Conservation (phyloP, 148 eudicot species). For the Rheum nobile region DNA sequence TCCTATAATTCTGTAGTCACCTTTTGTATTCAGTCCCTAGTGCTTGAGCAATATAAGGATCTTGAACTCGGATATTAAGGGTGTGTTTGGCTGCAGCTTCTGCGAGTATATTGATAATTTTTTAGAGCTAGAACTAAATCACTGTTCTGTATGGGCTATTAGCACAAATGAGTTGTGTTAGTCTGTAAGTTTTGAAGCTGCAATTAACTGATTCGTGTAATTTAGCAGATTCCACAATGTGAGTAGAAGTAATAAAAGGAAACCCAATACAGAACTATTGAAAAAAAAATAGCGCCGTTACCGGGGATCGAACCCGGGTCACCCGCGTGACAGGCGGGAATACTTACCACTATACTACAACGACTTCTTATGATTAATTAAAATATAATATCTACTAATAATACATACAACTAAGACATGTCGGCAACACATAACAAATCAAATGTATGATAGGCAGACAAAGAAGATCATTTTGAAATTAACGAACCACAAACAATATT, state of each 20-base stretch:
- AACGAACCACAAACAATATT: neutral
- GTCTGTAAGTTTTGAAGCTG: no score
- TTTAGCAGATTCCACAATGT: no score
- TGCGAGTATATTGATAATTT: no score
- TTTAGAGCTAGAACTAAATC: no score
- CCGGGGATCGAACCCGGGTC: slow-evolving; percentile 99
- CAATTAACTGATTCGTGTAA: no score
- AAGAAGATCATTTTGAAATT: neutral
- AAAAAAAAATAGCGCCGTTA: slow-evolving; percentile 48
- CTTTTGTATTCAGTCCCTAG: neutral
- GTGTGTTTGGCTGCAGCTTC: neutral
- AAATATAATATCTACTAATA: no score
- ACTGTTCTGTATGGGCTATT: no score
- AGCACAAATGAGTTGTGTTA: no score
- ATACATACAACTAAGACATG: neutral
- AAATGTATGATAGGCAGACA: neutral
- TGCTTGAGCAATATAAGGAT: neutral
- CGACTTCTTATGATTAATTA: slow-evolving; percentile 45
- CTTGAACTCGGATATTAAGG: neutral
- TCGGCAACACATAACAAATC: neutral
- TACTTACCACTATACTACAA: slow-evolving; percentile 99
- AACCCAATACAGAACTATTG: neutral
- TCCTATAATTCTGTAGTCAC: neutral
- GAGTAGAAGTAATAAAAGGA: no score
- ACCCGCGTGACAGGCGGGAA: slow-evolving; percentile 99